Evolutionary conservation across 2,329 filamentous ascomycete genomes (phyloP).

Genomic region (Hymenoscyphus occultus): DNA sequence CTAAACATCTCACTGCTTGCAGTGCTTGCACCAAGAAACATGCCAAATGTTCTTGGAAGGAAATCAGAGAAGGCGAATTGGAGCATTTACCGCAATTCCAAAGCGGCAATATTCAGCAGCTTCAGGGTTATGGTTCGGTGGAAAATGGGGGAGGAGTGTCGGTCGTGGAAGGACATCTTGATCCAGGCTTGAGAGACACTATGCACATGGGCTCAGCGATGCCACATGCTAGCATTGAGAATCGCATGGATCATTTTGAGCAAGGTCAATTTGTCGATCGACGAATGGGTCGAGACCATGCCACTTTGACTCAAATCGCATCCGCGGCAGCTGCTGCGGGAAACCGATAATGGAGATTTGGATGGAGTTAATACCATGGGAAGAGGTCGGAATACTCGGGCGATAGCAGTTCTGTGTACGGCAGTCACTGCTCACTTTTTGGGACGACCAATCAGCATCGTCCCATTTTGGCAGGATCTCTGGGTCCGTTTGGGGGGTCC

Average conservation of each 20-base stretch:
- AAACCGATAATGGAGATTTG: constrained; percentile 1
- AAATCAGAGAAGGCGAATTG: constrained; percentile 69
- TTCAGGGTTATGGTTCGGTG: background rate
- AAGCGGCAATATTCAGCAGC: background rate
- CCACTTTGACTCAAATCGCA: constrained; percentile 14
- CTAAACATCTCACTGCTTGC: constrained; percentile 84
- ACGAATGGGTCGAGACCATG: constrained; percentile 13
- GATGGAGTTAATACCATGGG: background rate
- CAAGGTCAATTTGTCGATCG: background rate
- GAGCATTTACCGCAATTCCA: constrained; percentile 15
- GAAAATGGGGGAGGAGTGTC: constrained; percentile 6
- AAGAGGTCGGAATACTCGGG: background rate
- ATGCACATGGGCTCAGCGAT: constrained; percentile 4
- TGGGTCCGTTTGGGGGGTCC: background rate
- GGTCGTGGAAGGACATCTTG: background rate
- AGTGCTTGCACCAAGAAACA: constrained; percentile 88
- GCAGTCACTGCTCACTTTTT: background rate
- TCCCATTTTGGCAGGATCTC: background rate
- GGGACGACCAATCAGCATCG: background rate
- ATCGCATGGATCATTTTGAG: background rate
- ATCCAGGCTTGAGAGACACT: constrained; percentile 4
- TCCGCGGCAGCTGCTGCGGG: constrained; percentile 13
- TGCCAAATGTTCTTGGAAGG: constrained; percentile 82
- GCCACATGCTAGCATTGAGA: constrained; percentile 2
- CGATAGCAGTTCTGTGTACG: background rate